Evolutionary conservation across 2,329 filamentous ascomycete genomes (phyloP), one percentile per base, ranked within the genome.

Genomic region (Hymenoscyphus repandus): DNA sequence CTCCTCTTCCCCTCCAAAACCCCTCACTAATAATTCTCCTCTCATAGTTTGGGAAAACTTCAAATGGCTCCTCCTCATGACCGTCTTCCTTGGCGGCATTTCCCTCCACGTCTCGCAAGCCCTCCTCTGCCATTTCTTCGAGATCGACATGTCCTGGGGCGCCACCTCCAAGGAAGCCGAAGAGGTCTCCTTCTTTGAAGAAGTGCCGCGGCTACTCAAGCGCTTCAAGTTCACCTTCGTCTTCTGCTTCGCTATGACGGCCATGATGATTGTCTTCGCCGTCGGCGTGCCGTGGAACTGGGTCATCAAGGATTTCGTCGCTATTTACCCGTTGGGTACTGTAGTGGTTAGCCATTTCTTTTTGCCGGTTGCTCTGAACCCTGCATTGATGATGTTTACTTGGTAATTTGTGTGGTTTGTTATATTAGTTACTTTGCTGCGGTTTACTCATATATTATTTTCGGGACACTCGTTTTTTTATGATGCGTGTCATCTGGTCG

Each of bases 81-180:
- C 83, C 57, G 82, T 92, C 65, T 93, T 92, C 75, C 75, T 95
- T n/a, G 88, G 89, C 39, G 89, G 88, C 15, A 74, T 91, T 48
- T 87, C 82, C 2, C 75, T 93, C 36, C 88, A 93, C 70, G 78
- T 93, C 47, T 87, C 80, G 37, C 85, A 90, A 66, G 88, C 88
- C 0, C 73, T 95, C 36, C 69, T 92, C 43, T 79, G 81, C 10
- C 89, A 93, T 72, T 87, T 92, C 78, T 87, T 92, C 66, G 81
- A 86, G 69, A 82, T 91, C 64, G 78, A 92, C 69, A 91, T 92
- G 83, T 79, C 79, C 2, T 93, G 88, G 88, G 87, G 87, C 39
- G 82, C 88, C 1, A 93, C 89, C 0, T 79, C 82, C 42, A 93
- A 93, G 70, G 89, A 93, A 71, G 79, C 80, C 37, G 85, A 89